Base-by-base conservation (phyloP, 1,139 yeast genomes). In the Sugiyamaella castrensis region DNA sequence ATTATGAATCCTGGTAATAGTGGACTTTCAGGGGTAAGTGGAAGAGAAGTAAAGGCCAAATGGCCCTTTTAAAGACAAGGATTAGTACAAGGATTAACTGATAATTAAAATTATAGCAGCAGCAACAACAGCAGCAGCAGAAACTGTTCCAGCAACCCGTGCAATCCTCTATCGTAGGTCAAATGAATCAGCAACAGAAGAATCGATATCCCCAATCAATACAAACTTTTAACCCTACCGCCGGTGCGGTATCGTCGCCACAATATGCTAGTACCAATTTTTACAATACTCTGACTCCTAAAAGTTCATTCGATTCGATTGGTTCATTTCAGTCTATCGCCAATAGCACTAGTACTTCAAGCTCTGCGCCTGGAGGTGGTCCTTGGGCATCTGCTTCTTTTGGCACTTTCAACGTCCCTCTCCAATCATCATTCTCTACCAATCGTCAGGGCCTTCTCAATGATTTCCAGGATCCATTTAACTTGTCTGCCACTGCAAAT, bases 281-380 rank as follows among this genome's bases (percentile, higher is more conserved):
- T 37, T 50, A 43, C 46, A 51, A 36, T 27, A 28, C 55, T 6
- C 37, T 57, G 33, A 55, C 58, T 1, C 57, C 58, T 13, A 54
- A 56, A 38, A 49, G 52, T 32, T 57, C 60, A 4, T 49, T 42
- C 28, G 58, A 55, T 46, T 56, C 59, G 0, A 48, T 56, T 28
- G 55, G 51, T 16, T 42, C 46, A 5, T 45, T 47, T 29, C 55
- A 50, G 30, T 51, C 57, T 5, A 37, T 34, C 10, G 36, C 45
- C 11, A 43, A 24, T 37, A 42, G 48, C 12, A 44, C 46, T 24
- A 26, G 16, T 11, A 31, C 26, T 30, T 30, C 47, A 16, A 19
- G 40, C 24, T 38, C 51, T 32, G 42, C 47, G 11, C 39, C 24
- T 11, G 50, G 45, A 8, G 19, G 39, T 13, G 31, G 40, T 12